Conservation (phyloP, 2,329 filamentous ascomycete species). For the Colletotrichum phormii region DNA sequence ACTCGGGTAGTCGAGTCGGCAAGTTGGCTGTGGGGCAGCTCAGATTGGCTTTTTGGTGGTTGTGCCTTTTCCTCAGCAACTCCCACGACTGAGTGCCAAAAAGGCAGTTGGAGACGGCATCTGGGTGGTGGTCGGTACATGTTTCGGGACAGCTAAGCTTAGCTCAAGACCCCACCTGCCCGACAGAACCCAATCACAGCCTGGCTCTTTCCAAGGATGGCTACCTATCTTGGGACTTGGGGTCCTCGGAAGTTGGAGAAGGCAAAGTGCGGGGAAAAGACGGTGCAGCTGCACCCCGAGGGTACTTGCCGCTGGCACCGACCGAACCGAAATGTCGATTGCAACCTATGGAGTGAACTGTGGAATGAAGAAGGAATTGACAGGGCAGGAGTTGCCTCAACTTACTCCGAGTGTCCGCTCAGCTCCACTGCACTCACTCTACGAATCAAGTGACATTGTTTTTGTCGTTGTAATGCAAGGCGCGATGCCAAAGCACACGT, state of each 20-base stretch:
- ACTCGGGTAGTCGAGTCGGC: constrained; percentile 36
- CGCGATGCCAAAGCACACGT: background rate
- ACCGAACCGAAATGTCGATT: background rate
- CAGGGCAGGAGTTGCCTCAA: too few species aligned
- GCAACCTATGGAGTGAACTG: background rate
- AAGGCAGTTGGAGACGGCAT: constrained; percentile 17
- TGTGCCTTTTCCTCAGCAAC: constrained; percentile 1
- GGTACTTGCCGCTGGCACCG: background rate
- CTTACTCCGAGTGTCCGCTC: too few species aligned
- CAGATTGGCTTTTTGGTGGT: background rate
- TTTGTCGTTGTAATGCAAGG: background rate
- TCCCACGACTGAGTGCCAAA: background rate
- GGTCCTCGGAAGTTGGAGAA: constrained; percentile 31
- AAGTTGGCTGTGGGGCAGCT: constrained; percentile 24
- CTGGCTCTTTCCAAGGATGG: background rate
- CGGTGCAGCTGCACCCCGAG: constrained; percentile 25
- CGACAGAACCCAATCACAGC: background rate
- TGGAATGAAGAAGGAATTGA: too few species aligned
- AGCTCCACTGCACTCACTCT: too few species aligned
- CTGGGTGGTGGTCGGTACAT: background rate
- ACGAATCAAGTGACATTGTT: background rate
- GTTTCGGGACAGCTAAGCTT: background rate
- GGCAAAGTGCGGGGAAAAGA: constrained; percentile 28
- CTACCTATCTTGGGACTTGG: constrained; percentile 20
- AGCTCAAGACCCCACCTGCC: background rate